phyloP scores from a whole-genome alignment of 176 grass and related monocot genomes.

The Carex scoparia region DNA sequence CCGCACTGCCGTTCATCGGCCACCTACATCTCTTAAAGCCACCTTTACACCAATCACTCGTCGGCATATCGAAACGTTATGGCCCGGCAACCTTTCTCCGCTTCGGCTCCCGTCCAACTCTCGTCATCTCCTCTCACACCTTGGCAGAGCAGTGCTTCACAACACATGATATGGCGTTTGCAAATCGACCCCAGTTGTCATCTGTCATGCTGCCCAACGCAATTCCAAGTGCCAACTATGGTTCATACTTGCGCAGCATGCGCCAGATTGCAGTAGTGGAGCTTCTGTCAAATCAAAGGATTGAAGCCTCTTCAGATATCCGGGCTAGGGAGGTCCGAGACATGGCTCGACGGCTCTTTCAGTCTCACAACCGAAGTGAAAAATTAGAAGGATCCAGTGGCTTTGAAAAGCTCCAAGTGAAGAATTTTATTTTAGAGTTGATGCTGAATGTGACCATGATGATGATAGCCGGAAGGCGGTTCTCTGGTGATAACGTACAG shows the following conservation, averaged over 20 bases:
- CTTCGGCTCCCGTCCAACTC: conserved; percentile 36
- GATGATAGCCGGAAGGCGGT: background rate
- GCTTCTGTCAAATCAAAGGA: conserved; percentile 29
- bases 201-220: conserved; percentile 30
- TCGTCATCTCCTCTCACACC: conserved; percentile 36
- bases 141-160: conserved; percentile 42
- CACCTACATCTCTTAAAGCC: conserved; percentile 64
- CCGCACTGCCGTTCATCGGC: conserved; percentile 34
- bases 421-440: conserved; percentile 5
- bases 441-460: conserved; percentile 33
- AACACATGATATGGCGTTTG: conserved; percentile 46
- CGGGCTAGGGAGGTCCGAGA: conserved; percentile 28
- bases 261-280: conserved; percentile 49
- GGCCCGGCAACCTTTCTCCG: conserved; percentile 41
- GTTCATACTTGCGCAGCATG: conserved; percentile 48
- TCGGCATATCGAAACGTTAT: conserved; percentile 12
- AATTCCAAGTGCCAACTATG: conserved; percentile 38
- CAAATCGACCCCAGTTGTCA: conserved; percentile 48
- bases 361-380: background rate
- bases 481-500: background rate
- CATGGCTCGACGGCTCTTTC: conserved; percentile 25
- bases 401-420: background rate
- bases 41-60: conserved; percentile 45
- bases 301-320: conserved; percentile 15
- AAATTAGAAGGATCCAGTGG: background rate